Evolutionary conservation across 2,329 filamentous ascomycete species (phyloP).

Genomic region (Colletotrichum cordylinicola): DNA sequence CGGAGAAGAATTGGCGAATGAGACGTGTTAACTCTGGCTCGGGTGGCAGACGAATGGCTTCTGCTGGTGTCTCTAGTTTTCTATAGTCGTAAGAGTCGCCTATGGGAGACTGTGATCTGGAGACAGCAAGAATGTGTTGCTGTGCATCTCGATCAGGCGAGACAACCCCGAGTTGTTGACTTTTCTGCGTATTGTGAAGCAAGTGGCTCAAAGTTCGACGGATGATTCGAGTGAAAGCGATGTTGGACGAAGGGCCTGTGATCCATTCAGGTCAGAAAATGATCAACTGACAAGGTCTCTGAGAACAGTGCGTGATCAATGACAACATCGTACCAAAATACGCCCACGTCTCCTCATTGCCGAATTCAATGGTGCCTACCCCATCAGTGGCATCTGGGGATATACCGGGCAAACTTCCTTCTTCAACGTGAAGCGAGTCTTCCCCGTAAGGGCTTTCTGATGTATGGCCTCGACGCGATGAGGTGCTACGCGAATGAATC

Average conservation of each 20-base stretch:
- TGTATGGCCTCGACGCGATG: not conserved
- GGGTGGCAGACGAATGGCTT: slow-evolving; percentile 20
- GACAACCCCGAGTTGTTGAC: not conserved
- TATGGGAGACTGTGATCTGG: slow-evolving; percentile 3
- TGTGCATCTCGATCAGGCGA: not conserved
- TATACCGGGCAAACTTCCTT: slow-evolving; percentile 17
- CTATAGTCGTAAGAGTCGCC: slow-evolving; percentile 1
- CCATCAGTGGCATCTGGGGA: slow-evolving; percentile 27
- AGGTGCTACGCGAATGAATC: not conserved
- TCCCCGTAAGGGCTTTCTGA: not conserved
- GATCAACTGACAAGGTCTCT: not conserved
- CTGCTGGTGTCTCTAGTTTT: not conserved
- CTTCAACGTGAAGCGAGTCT: slow-evolving; percentile 5
- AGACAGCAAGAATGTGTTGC: not conserved
- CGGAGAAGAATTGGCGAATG: slow-evolving; percentile 29
- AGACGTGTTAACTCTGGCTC: slow-evolving; percentile 24
- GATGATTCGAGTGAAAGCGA: slow-evolving; percentile 26
- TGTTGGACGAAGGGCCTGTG: slow-evolving; percentile 27
- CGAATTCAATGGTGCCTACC: slow-evolving; percentile 26
- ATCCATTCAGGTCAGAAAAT: not conserved
- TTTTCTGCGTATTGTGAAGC: not conserved
- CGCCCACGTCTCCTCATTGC: slow-evolving; percentile 22
- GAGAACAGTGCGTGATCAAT: not conserved
- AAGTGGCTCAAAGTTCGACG: slow-evolving; percentile 20
- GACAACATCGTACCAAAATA: slow-evolving; percentile 24